Conservation (phyloP, 2,329 filamentous ascomycete species). For the Colletotrichum filicis region DNA sequence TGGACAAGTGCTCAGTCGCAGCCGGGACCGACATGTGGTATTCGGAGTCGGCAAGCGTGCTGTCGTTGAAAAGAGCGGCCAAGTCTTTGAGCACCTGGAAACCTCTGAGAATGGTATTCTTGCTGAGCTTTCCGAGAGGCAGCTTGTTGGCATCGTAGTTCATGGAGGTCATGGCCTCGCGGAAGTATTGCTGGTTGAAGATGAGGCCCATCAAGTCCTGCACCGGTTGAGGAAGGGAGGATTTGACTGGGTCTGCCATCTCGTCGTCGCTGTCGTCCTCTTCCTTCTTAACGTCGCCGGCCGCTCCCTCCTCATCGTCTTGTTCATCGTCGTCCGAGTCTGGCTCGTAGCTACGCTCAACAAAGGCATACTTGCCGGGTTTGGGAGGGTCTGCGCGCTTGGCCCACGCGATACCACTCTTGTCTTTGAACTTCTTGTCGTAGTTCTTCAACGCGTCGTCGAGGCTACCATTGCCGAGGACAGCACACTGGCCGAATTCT, state of each 20-base stretch:
- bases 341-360: constrained; percentile 81
- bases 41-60: constrained; percentile 54
- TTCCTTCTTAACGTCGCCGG: constrained; percentile 42
- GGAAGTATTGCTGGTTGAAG: constrained; percentile 82
- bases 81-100: constrained; percentile 83
- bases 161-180: constrained; percentile 71
- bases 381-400: constrained; percentile 66
- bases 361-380: constrained; percentile 79
- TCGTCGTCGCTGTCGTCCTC: constrained; percentile 34
- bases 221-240: constrained; percentile 67
- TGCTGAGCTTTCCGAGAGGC: constrained; percentile 86
- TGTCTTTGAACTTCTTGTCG: constrained; percentile 71
- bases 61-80: constrained; percentile 71
- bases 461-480: constrained; percentile 55
- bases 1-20: constrained; percentile 74
- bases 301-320: constrained; percentile 26
- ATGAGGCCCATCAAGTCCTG: constrained; percentile 82
- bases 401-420: constrained; percentile 67
- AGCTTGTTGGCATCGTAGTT: constrained; percentile 82
- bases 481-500: constrained; percentile 62
- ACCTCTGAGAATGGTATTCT: constrained; percentile 78
- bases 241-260: constrained; percentile 54
- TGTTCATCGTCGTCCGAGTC: constrained; percentile 67
- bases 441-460: constrained; percentile 60
- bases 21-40: constrained; percentile 50